Base-by-base conservation (phyloP, 2,329 filamentous ascomycete genomes). In the Lasiodiplodia citricola region DNA sequence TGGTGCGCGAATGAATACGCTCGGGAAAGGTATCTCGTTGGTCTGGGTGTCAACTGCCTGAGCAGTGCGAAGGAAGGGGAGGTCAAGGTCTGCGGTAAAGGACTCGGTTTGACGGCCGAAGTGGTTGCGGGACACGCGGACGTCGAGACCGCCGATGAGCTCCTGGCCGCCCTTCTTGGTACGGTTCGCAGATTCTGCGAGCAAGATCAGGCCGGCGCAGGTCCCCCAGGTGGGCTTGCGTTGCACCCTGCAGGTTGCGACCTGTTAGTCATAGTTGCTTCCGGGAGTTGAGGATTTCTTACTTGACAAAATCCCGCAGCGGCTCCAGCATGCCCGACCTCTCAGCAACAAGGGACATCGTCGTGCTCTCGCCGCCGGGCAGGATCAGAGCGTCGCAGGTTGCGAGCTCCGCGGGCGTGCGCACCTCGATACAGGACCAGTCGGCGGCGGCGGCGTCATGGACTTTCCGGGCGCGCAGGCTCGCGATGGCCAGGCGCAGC, bases 101-200 rank as follows among this genome's bases (percentile, higher is more conserved):
- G 92, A 96, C 81, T 98, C 93, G 16, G 92, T 91, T 80, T 99
- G 96, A 67, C 95, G 88, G 3, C 96, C 96, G 76, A 97, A 99
- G 79, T 97, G 93, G 77, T 98, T 99, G 57, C 96, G 87, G 76
- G 96, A 94, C 38, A 98, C 94, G 56, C 93, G 87, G 44, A 99
- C 94, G 75, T 94, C 91, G 47, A 99, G 86, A 2, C 96, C 96
- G 16, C 96, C 96, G 71, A 99, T 93, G 66, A 98, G 86, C 70
- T 97, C 93, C 80, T 98, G 96, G 0, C 95, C 95, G 54, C 93
- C 94, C 75, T 92, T 90, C 79, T 97, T 98, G 47, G 92, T 94
- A 71, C 91, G 88, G 78, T 95, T 97, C 62, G 94, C 95, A 69
- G 91, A 90, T 75, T 97, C 92, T 2, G 94, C 91, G 62, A 99